Evolutionary conservation across 164 flowering plant species (phyloP), one percentile per base, ranked within the genome.

Genomic region (Aristolochia fimbriata): DNA sequence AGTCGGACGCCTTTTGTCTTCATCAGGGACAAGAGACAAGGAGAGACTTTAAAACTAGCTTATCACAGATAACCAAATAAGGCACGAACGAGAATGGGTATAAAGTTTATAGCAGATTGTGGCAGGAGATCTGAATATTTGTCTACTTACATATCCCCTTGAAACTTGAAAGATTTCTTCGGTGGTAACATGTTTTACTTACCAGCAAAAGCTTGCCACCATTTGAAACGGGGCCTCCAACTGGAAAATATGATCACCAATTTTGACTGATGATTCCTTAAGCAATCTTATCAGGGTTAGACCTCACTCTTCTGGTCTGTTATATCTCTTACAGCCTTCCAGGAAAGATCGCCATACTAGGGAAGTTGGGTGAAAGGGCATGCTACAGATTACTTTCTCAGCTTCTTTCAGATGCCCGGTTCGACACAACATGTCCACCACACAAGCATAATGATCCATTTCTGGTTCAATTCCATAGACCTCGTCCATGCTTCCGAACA

Each of bases 321-420:
- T 55, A 46, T 60, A 62, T 62, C 74, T 76, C 69, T 73, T 73
- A 77, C 78, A 80, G 14, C 90, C 90, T 60, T 75, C 80, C 49
- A 87, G 85, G 59, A 81, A 83, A 65, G 73, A 75, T 23, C 89
- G 88, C 98, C 95, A 88, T 22, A 91, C 64, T 9, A 65, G 54
- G 51, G 83, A 83, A 77, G 76, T 76, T 63, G 93, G 88, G 23
- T 75, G 78, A 59, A 78, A 80, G 48, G 92, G 86, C 85, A 92
- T 85, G 60, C 64, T 61, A 20, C 69, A 10, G 62, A 92, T 85
- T 25, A 92, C 57, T 56, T 69, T 51, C 72, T 84, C 85, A 30
- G 98, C 96, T 68, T 87, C 93, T 59, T 74, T 75, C 11, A 83
- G 62, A 64, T 72, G 73, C 37, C 93, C 91, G 66, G 60, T 21